A percentile compares a stretch with the other conserved stretches of the same genome.
Evolutionary conservation across 1,284 basidiomycete species (phyloP).

Genomic region (Pseudozyma flocculosa): DNA sequence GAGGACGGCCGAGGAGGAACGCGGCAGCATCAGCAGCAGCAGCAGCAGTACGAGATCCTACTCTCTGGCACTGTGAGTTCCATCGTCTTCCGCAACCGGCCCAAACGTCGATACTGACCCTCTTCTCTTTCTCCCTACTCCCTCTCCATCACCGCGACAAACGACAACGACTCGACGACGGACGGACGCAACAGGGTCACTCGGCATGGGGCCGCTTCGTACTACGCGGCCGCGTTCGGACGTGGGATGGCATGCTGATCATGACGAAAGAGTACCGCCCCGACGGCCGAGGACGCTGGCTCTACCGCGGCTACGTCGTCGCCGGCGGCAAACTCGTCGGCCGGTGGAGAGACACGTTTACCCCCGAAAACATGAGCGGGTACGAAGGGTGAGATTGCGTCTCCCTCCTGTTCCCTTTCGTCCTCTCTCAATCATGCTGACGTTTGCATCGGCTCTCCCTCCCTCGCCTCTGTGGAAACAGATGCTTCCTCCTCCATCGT

Average conservation of each 20-base stretch:
- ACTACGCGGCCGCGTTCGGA: constrained; percentile 61
- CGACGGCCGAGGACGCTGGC: constrained; percentile 62
- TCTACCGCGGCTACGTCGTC: constrained; percentile 61
- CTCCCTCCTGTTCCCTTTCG: not conserved
- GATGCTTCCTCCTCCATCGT: constrained; percentile 31
- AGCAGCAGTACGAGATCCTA: constrained; percentile 60
- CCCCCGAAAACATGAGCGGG: constrained; percentile 54
- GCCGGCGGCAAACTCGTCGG: constrained; percentile 53
- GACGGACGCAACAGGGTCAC: constrained; percentile 56
- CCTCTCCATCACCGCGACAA: not conserved
- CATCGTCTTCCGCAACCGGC: too few species aligned
- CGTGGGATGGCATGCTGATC: constrained; percentile 63
- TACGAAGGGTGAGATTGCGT: constrained; percentile 49
- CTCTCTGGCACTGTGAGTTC: constrained; percentile 59
- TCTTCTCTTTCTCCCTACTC: not conserved
- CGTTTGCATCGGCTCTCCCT: too few species aligned
- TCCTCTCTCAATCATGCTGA: too few species aligned
- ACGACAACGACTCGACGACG: too few species aligned
- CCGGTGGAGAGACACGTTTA: constrained; percentile 60
- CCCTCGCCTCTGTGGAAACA: constrained; percentile 1
- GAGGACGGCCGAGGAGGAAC: constrained; percentile 6
- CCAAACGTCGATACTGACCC: too few species aligned
- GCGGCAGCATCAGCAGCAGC: too few species aligned
- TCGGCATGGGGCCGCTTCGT: constrained; percentile 63
- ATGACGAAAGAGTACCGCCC: constrained; percentile 63